Conservation (phyloP, 129 eudicot genomes). For the Scalesia atractyloides region DNA sequence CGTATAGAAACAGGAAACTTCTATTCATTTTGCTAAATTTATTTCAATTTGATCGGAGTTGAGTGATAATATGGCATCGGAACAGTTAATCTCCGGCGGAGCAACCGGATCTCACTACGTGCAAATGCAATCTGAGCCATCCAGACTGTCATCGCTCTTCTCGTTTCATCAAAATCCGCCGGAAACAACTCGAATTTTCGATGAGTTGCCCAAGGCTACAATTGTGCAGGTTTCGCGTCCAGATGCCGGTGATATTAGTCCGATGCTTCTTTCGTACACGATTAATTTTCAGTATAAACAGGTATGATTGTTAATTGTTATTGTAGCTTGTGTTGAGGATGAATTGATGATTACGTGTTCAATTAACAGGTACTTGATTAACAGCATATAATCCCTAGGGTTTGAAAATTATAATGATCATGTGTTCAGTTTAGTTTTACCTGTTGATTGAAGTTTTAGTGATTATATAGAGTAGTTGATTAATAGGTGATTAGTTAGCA, state of each 20-base stretch:
- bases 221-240: conserved; percentile 89
- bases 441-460: conserved; percentile 12
- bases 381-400: no score
- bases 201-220: conserved; percentile 83
- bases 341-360: no score
- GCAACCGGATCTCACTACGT: conserved; percentile 68
- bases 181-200: conserved; percentile 78
- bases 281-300: conserved; percentile 87
- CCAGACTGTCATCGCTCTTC: conserved; percentile 55
- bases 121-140: conserved; percentile 81
- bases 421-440: conserved; percentile 11
- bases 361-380: no score
- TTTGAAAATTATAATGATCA: neutral
- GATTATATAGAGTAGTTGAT: no score
- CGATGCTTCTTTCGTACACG: conserved; percentile 68
- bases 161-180: conserved; percentile 52
- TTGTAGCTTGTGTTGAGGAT: neutral
- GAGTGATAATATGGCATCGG: conserved; percentile 56
- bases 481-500: no score
- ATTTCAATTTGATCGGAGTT: conserved; percentile 29
- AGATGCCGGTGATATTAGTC: conserved; percentile 91
- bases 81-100: conserved; percentile 59
- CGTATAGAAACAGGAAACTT: conserved; percentile 3
- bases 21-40: neutral
- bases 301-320: conserved; percentile 30